Base-by-base conservation (phyloP, 208 protist species). In the Naegleria gruberi region DNA sequence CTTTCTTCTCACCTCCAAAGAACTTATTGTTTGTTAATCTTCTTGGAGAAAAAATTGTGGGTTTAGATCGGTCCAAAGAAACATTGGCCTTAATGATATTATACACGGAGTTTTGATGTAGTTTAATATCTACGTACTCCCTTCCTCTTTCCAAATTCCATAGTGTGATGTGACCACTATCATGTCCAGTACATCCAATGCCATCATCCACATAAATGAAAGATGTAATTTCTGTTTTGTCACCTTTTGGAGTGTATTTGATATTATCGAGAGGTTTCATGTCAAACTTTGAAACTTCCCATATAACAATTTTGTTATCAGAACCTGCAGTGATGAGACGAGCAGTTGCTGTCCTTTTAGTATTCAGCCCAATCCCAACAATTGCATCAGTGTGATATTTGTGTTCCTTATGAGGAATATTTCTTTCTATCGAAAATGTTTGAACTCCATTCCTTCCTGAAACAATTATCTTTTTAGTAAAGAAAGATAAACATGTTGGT, bases 61-160 rank as follows among this genome's bases (percentile, higher is more conserved):
- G 51, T 65, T 23, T 65, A 3, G 15, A 30, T 65, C 51, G 2
- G 51, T 65, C 51, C 30, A 23, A 30, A 1, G 30, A 10, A 4
- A 65, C 19, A 19, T 10, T 65, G 0, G 19, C 51, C 30, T 65
- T 65, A 23, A 65, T 30, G 2, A 65, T 30, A 65, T 65, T 23
- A 19, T 23, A 65, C 15, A 65, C 51, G 0, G 51, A 30, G 30
- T 65, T 65, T 65, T 65, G 19, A 65, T 65, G 51, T 3, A 65
- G 51, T 23, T 65, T 10, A 65, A 65, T 23, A 30, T 3, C 30
- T 30, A 65, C 15, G 19, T 30, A 65, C 12, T 65, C 51, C 12
- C 30, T 86, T 46, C 42, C 42, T 34, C 45, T 42, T 86, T 46
- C 82, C 17, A 86, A 47, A 40, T 86, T 86, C 82, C 82, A 86